Evolutionary conservation across 768 basidiomycete species (phyloP), one percentile per base, ranked within the genome.

Genomic region (Gloeophyllum trabeum): DNA sequence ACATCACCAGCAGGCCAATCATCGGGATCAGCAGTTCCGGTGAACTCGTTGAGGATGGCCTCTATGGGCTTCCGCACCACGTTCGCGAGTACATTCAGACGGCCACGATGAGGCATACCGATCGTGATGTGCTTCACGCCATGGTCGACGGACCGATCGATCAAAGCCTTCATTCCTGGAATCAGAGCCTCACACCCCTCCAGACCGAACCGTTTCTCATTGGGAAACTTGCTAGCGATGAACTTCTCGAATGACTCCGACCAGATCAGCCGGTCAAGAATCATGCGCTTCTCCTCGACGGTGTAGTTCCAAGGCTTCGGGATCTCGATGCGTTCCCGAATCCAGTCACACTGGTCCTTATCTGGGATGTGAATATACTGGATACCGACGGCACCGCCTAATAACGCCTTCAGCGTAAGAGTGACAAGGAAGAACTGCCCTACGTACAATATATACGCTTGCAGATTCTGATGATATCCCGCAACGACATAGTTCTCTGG

Each of bases 171-270:
- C 96, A 99, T 99, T 41, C 96, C 96, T 22, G 96, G 96, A 53
- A 98, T 85, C 51, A 99, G 81, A 22, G 90, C 76, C 64, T 99
- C 96, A 62, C 92, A 96, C 43, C 96, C 96, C 63, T 99, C 96
- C 34, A 99, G 76, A 61, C 96, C 96, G 63, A 99, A 99, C 37
- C 96, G 85, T 65, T 99, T 99, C 71, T 99, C 96, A 65, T 97
- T 99, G 51, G 96, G 96, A 66, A 89, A 96, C 62, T 98, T 99
- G 73, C 79, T 87, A 18, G 92, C 85, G 48, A 99, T 92, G 73
- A 97, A 99, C 56, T 92, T 92, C 62, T 99, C 96, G 56, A 98
- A 98, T 3, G 88, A 85, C 54, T 98, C 96, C n/a, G 94, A 98
- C 96, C 96, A 99, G 59, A 98, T 97, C 53, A 97, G 82, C 46